Evolutionary conservation across 257 asterid genomes (phyloP).

Genomic region (Handroanthus guayacan): DNA sequence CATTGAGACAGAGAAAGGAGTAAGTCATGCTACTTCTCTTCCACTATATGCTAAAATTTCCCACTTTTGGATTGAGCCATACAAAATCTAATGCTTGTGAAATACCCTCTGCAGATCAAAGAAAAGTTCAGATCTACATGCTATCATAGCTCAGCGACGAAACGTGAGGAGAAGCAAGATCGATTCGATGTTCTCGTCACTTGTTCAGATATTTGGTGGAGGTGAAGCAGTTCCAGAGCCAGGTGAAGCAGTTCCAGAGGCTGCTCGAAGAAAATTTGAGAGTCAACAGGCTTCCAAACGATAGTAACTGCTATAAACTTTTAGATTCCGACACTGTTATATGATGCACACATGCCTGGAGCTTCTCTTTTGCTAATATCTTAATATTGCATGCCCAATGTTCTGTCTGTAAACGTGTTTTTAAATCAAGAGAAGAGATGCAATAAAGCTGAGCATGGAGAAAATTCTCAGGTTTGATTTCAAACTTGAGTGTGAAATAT

Average conservation of each 20-base stretch:
- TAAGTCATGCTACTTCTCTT: conserved; percentile 40
- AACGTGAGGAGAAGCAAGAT: conserved; percentile 73
- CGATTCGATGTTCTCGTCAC: conserved; percentile 82
- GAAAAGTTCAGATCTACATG: conserved; percentile 67
- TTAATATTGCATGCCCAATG: too few species aligned
- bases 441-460: too few species aligned
- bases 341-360: too few species aligned
- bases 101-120: conserved; percentile 53
- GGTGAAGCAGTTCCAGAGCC: conserved; percentile 62
- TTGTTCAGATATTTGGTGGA: conserved; percentile 78
- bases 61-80: neutral
- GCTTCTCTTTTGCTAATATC: too few species aligned
- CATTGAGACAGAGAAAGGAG: conserved; percentile 70
- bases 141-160: conserved; percentile 76
- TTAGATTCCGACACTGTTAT: too few species aligned
- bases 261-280: conserved; percentile 73
- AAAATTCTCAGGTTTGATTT: too few species aligned
- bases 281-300: conserved; percentile 60
- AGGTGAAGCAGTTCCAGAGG: conserved; percentile 63
- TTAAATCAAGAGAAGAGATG: too few species aligned
- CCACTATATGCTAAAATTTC: neutral
- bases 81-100: conserved; percentile 3
- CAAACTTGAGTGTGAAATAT: too few species aligned
- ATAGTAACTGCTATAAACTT: conserved; percentile 44
- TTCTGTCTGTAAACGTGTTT: too few species aligned